Base-by-base conservation (phyloP, 225 moss, liverwort and hornwort species). In the Rhytidiadelphus loreus region DNA sequence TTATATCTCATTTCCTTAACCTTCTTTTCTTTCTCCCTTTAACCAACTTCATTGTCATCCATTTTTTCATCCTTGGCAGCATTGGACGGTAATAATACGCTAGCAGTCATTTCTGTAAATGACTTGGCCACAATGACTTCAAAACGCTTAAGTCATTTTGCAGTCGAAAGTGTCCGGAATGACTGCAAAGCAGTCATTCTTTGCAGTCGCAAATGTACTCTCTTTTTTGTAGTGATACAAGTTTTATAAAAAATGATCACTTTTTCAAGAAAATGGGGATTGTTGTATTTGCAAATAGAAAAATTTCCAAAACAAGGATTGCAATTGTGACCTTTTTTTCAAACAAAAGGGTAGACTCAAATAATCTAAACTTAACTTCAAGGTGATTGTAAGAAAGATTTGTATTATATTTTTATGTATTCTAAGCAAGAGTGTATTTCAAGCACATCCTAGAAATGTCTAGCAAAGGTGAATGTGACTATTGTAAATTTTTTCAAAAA, bases 361-460 rank as follows among this genome's bases (percentile, higher is more conserved):
- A 18, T 65, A 35, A 35, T 65, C 5, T 19, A 65, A 65, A 66
- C 11, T 66, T 37, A 66, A 37, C 11, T 2, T 37, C 6, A 37
- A 66, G 21, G 66, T 37, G 66, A 37, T 20, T 66, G 21, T 21
- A 66, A 37, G 11, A 20, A 66, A 37, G 11, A 20, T 11, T 21
- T 20, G 20, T 5, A 18, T 4, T 35, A 19, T 63, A 19, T 65
- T 20, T 65, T 21, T 66, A 37, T 1, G 1, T 6, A 66, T 66
- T 3, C 11, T 37, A 6, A 66, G 6, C 0, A 0, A 1, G 0
- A 66, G 21, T 37, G 6, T 37, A 37, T 9, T 66, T 21, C 6
- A 19, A 65, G 65, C 20, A 35, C 20, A 65, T 37, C 37, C 6
- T 19, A 20, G 12, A 66, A 5, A 66, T 66, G 21, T 21, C 6